Evolutionary conservation across 1,284 basidiomycete genomes (phyloP).

Genomic region (Boletus smithii): DNA sequence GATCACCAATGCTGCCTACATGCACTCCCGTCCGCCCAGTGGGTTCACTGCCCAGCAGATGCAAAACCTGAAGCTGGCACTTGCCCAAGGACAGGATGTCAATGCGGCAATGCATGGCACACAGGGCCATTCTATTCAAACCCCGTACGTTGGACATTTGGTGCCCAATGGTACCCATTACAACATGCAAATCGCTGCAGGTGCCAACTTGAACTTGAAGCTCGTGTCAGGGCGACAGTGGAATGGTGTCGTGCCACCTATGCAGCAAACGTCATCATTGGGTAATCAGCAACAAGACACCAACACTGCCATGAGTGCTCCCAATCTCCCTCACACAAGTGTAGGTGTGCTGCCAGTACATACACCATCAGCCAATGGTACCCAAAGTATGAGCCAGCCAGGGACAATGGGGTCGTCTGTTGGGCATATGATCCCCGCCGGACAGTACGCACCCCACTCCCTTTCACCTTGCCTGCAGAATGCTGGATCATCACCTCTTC

Average conservation of each 20-base stretch:
- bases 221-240: constrained; percentile 43
- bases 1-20: constrained; percentile 35
- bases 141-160: constrained; percentile 35
- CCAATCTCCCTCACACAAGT: constrained; percentile 29
- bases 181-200: constrained; percentile 32
- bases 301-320: constrained; percentile 31
- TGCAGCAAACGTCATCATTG: constrained; percentile 34
- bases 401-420: constrained; percentile 29
- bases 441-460: constrained; percentile 41
- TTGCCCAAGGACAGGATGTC: constrained; percentile 43
- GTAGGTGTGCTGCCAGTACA: constrained; percentile 41
- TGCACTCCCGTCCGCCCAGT: constrained; percentile 34
- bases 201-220: constrained; percentile 40
- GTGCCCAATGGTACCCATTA: constrained; percentile 38
- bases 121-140: constrained; percentile 32
- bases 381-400: constrained; percentile 41
- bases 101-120: constrained; percentile 35
- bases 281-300: constrained; percentile 28
- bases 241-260: constrained; percentile 28
- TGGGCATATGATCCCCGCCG: constrained; percentile 38
- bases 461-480: constrained; percentile 56
- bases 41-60: constrained; percentile 51
- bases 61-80: constrained; percentile 51
- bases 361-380: constrained; percentile 55
- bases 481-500: constrained; percentile 45